Percentiles rank a stretch among this genome's conserved stretches.
Conservation (phyloP, 345 rosid species). For the thale cress (Arabidopsis thaliana) region DNA sequence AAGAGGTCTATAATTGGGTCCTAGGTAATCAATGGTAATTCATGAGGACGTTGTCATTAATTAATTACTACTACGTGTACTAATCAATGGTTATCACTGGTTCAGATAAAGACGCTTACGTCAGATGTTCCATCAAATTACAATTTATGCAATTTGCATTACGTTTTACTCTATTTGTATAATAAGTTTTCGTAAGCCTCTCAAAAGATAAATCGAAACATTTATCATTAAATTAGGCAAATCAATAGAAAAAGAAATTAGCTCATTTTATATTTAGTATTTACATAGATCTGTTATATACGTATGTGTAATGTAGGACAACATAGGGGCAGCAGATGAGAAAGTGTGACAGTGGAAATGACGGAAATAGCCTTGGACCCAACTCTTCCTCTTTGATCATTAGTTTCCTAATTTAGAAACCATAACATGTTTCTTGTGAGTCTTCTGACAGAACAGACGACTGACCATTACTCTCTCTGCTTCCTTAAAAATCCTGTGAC, state of each 20-base stretch:
- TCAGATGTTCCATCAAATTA: conserved; percentile 19
- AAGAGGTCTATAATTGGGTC: conserved; percentile 8
- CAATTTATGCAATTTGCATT: not conserved
- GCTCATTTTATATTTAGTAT: not conserved
- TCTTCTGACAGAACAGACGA: conserved; percentile 38
- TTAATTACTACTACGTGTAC: not conserved
- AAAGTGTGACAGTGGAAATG: conserved; percentile 3
- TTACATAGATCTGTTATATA: not conserved
- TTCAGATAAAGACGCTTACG: conserved; percentile 12
- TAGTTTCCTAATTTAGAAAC: conserved; percentile 38
- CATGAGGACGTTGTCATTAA: conserved; percentile 19
- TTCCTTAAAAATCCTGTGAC: conserved; percentile 33
- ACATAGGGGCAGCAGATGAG: conserved; percentile 1
- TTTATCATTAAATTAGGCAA: not conserved
- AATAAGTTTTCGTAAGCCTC: conserved; percentile 19
- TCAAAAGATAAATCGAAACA: not conserved
- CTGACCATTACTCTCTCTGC: conserved; percentile 22
- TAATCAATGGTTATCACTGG: conserved; percentile 18
- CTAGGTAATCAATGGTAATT: conserved; percentile 12
- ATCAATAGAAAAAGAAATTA: not conserved
- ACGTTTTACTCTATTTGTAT: conserved; percentile 29
- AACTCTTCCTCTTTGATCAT: conserved; percentile 31
- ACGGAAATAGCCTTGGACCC: conserved; percentile 41
- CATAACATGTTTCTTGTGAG: conserved; percentile 40
- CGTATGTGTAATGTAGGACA: conserved; percentile 1